Percentiles rank a stretch among this genome's conserved stretches.
Evolutionary conservation across 768 basidiomycete species (phyloP).

Genomic region (Boletus sp.): DNA sequence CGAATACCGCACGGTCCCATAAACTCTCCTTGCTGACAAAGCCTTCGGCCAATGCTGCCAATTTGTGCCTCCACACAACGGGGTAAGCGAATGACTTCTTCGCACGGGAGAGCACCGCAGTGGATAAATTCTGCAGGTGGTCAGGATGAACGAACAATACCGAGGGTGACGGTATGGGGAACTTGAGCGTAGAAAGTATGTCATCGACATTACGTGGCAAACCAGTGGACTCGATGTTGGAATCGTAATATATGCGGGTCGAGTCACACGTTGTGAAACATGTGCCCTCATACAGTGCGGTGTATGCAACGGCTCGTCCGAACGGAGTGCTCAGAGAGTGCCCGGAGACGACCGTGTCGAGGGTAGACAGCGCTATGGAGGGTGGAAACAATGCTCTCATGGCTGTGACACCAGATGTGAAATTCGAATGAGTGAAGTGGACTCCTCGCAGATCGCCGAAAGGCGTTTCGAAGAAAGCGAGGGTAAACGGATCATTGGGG

Average conservation of each 20-base stretch:
- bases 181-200: constrained; percentile 42
- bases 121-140: constrained; percentile 55
- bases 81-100: constrained; percentile 53
- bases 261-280: constrained; percentile 67
- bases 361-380: constrained; percentile 58
- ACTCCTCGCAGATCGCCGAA: constrained; percentile 55
- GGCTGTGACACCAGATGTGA: constrained; percentile 88
- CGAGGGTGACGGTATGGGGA: constrained; percentile 71
- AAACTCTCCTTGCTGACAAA: constrained; percentile 73
- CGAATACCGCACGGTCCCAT: constrained; percentile 83
- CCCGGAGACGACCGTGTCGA: constrained; percentile 77
- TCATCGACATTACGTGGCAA: constrained; percentile 41
- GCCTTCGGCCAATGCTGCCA: constrained; percentile 64
- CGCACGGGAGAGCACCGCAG: constrained; percentile 51
- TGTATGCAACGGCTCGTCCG: constrained; percentile 77
- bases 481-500: constrained; percentile 60
- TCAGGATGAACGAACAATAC: constrained; percentile 68
- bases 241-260: constrained; percentile 46
- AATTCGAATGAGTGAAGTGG: constrained; percentile 76
- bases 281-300: constrained; percentile 70
- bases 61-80: constrained; percentile 77
- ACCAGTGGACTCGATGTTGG: constrained; percentile 2
- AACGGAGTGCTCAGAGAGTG: constrained; percentile 72
- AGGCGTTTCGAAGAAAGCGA: constrained; percentile 57
- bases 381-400: constrained; percentile 72